Percentiles rank a stretch among this genome's conserved stretches.
These are phyloP conservation scores for Pleurotus tuoliensis DNA, from an alignment of 768 basidiomycete genomes.

Conservation along the genomic window DNA sequence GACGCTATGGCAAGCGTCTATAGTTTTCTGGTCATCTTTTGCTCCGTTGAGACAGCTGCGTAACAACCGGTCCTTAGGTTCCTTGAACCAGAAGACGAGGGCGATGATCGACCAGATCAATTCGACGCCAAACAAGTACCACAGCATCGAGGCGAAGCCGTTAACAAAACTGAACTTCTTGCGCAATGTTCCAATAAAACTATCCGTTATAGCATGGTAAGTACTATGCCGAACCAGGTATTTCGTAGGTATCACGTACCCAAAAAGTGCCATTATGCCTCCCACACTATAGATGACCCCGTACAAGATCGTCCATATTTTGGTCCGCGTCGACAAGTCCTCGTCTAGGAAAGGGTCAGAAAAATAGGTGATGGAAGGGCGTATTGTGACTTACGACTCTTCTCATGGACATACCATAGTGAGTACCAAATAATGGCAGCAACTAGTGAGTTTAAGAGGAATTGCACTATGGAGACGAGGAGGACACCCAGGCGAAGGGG, in stretches of 20 bases:
- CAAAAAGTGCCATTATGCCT: slow-evolving; percentile 30
- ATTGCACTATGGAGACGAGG: slow-evolving; percentile 36
- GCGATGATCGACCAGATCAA: slow-evolving; percentile 24
- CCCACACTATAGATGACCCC: slow-evolving; percentile 27
- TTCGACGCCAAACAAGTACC: slow-evolving; percentile 24
- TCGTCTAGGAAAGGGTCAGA: slow-evolving; percentile 15
- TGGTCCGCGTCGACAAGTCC: slow-evolving; percentile 21
- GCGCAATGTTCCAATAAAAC: slow-evolving; percentile 36
- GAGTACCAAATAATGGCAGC: slow-evolving; percentile 30
- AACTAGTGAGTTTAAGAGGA: slow-evolving; percentile 27
- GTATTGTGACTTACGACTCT: slow-evolving; percentile 17
- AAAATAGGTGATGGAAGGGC: not conserved
- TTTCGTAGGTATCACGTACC: slow-evolving; percentile 20
- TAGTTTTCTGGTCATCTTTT: slow-evolving; percentile 16
- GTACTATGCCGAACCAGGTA: not conserved
- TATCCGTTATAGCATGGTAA: slow-evolving; percentile 9
- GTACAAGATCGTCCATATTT: slow-evolving; percentile 26
- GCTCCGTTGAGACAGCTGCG: slow-evolving; percentile 26
- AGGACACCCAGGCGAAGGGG: slow-evolving; percentile 39
- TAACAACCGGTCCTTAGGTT: slow-evolving; percentile 18
- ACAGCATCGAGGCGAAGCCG: slow-evolving; percentile 28
- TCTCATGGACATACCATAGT: slow-evolving; percentile 17
- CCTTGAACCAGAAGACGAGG: slow-evolving; percentile 29
- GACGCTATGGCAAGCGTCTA: slow-evolving; percentile 26
- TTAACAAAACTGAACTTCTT: slow-evolving; percentile 33